Percentiles rank a stretch among this genome's conserved stretches.
These are phyloP conservation scores for Coix lacrymajobi DNA, from an alignment of 176 grass and related monocot species.

Conservation along the genomic window DNA sequence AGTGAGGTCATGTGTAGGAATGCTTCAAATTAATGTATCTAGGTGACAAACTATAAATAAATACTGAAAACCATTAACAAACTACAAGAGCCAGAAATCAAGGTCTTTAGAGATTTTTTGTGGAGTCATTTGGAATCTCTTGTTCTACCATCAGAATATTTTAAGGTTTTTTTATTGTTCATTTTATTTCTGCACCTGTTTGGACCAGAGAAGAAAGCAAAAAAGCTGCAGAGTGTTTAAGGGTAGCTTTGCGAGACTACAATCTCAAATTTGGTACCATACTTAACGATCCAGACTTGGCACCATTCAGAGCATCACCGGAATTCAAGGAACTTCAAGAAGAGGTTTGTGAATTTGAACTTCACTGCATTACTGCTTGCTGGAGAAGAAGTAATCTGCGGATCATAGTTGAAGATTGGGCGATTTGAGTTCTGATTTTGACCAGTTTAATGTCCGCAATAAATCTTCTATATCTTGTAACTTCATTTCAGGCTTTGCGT, in stretches of 20 bases:
- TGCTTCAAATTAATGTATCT: conserved; percentile 1
- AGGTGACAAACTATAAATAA: not conserved
- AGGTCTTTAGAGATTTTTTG: not conserved
- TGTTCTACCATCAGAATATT: not conserved
- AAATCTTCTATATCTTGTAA: conserved; percentile 10
- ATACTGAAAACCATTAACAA: not conserved
- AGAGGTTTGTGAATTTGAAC: conserved; percentile 52
- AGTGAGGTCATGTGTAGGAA: not conserved
- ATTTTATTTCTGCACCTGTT: conserved; percentile 29
- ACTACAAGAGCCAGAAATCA: not conserved
- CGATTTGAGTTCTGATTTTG: not conserved
- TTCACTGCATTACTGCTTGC: conserved; percentile 12
- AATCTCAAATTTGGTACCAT: conserved; percentile 95
- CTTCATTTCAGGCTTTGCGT: conserved; percentile 61
- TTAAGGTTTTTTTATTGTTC: not conserved
- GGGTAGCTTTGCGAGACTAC: conserved; percentile 77
- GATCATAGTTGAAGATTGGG: not conserved
- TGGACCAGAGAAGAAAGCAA: conserved; percentile 81
- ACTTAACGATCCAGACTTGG: conserved; percentile 88
- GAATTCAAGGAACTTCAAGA: conserved; percentile 95
- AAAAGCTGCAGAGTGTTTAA: conserved; percentile 77
- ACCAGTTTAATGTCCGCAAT: not conserved
- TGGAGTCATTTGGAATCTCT: conserved; percentile 1
- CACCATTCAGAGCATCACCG: conserved; percentile 78
- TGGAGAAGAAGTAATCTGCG: not conserved